Base-by-base conservation (phyloP, 345 rosid species). In the Dipteronia dyeriana region DNA sequence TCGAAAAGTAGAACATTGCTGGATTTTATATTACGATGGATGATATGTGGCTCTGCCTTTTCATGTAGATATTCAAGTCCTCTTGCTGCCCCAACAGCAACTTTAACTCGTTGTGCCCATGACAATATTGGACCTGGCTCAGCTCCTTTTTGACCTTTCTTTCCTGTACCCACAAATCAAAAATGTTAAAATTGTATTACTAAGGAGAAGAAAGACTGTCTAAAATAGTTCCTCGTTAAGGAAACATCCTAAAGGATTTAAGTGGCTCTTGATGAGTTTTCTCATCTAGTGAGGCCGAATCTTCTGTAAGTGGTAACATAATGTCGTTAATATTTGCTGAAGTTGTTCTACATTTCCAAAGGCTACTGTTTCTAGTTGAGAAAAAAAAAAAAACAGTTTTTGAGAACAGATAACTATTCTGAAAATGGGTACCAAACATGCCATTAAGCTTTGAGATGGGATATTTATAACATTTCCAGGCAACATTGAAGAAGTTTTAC, bases 1-100 rank as follows among this genome's bases (percentile, higher is more conserved):
- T 92, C 90, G 57, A 93, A 95, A 68, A 95, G 85, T 75, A 93
- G 86, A 20, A 95, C 86, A 75, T 93, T 95, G 86, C 97, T 92
- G 74, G 99, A 95, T 82, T 91, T 93, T 75, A 93, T 89, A 82
- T 89, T 97, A 7, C 98, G 92, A 82, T 95, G 99, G 82, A 91
- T 84, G 70, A 91, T 86, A 66, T 75, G 93, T 75, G 94, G 96
- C 75, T 76, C 87, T 64, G 88, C 93, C 82, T 89, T 95, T 86
- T 89, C 97, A 81, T 95, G 99, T 84, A 95, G 84, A 79, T 95
- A 95, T 81, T 93, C 99, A 61, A 95, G 99, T 59, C 99, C 99
- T 81, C 84, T 89, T 10, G 98, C 96, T 76, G 94, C 97, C 68
- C 93, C 92, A 70, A 91, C 92, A 70, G 99, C 99, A 77, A 93